Evolutionary conservation across 768 basidiomycete genomes (phyloP), one percentile per base, ranked within the genome.

Genomic region (Pulveroboletus ravenelii): DNA sequence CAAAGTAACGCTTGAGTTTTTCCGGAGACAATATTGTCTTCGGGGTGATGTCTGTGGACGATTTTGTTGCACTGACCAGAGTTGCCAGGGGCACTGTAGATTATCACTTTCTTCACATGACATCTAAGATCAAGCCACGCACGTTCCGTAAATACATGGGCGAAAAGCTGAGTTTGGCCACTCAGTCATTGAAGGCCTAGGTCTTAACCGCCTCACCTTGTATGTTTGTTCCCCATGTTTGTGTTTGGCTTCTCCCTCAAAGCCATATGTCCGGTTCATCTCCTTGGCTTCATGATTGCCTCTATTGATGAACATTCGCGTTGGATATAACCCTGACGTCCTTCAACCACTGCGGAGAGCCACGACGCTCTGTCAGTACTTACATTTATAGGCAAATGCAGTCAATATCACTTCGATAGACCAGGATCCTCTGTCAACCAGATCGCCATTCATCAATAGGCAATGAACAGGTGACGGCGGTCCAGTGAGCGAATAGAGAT

Each of bases 241-340:
- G 62, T 95, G 88, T 63, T 95, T 95, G 29, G 84, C 88, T 73
- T 99, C 96, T 36, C 94, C 93, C 68, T 95, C 92, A 62, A 94
- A 94, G 1, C 93, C 93, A 67, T 95, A 93, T 18, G 85, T 81
- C 43, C 86, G 74, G 70, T 99, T 99, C 96, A 99, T 98, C 41
- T 97, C 93, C 66, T 90, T 89, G 52, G 92, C 85, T 71, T 95
- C 93, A 63, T 98, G 95, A 71, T 97, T 98, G 15, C 95, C 95
- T 56, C 95, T 82, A 67, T 99, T 98, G 65, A 99, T 81, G 68
- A 80, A 95, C 77, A 97, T 90, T 51, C 75, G 81, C 50, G 81
- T 81, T 4, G 95, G 95, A 70, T 90, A 93, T 49, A 97, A 72
- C 94, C 94, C 91, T 92, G 58, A 53, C 27, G n/a, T 48, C 36